Percentiles rank a stretch among this genome's conserved stretches.
Conservation (phyloP, 805 yeast species). For the Schwanniomyces polymorphus region DNA sequence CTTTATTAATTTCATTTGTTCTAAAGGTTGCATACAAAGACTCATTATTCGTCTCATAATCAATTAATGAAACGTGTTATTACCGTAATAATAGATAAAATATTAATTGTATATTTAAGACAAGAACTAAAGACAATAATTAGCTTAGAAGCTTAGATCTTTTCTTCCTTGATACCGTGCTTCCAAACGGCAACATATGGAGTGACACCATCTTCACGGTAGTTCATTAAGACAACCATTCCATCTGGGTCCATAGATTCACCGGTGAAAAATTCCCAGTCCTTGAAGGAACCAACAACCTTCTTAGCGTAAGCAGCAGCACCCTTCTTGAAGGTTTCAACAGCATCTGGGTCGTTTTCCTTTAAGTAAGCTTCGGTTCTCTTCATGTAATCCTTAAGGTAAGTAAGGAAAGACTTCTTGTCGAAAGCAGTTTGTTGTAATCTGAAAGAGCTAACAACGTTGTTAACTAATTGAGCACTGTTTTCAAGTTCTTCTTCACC, state of each 20-base stretch:
- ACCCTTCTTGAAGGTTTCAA: slow-evolving; percentile 93
- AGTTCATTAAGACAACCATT: slow-evolving; percentile 96
- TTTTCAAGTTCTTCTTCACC: slow-evolving; percentile 83
- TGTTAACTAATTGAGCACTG: slow-evolving; percentile 90
- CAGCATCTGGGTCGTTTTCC: slow-evolving; percentile 85
- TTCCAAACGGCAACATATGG: slow-evolving; percentile 98
- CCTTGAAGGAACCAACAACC: slow-evolving; percentile 91
- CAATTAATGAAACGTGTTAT: background rate
- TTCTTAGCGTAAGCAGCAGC: slow-evolving; percentile 96
- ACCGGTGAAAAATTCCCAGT: slow-evolving; percentile 99
- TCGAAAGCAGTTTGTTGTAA: slow-evolving; percentile 93
- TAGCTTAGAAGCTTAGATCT: slow-evolving; percentile 60
- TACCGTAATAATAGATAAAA: background rate
- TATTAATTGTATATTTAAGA: slow-evolving; percentile 2
- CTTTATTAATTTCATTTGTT: too few relatives aligned
- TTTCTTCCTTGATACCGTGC: slow-evolving; percentile 90
- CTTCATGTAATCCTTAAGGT: slow-evolving; percentile 99
- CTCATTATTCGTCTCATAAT: background rate
- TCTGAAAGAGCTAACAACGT: slow-evolving; percentile 98
- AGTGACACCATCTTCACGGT: slow-evolving; percentile 99
- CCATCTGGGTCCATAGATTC: slow-evolving; percentile 99
- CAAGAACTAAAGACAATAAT: slow-evolving; percentile 2
- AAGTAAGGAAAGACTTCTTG: slow-evolving; percentile 95
- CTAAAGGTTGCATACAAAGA: background rate
- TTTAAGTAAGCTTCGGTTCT: slow-evolving; percentile 85